These are phyloP conservation scores for Paramecium tetraurelia DNA, from an alignment of 73 alveolate genomes.

Conservation along the genomic window DNA sequence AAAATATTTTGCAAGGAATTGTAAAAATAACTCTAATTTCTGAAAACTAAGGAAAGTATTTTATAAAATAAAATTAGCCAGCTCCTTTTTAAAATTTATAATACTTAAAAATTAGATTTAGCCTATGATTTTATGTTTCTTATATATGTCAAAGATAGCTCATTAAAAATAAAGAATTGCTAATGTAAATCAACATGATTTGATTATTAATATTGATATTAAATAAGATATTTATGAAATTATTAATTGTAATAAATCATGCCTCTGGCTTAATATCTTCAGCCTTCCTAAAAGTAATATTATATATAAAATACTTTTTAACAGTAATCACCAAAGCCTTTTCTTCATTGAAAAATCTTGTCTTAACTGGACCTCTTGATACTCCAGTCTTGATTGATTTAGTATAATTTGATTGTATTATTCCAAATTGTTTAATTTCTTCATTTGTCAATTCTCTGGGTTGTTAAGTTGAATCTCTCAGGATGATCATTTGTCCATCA, in stretches of 20 bases:
- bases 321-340: not conserved
- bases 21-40: too few species aligned
- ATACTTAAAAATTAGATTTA: too few species aligned
- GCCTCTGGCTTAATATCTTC: not conserved
- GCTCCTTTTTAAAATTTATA: too few species aligned
- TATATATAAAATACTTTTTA: not conserved
- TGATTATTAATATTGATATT: too few species aligned
- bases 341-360: not conserved
- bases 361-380: not conserved
- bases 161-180: too few species aligned
- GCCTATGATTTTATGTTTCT: too few species aligned
- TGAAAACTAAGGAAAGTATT: too few species aligned
- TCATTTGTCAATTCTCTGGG: not conserved
- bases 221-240: not conserved
- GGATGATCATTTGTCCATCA: not conserved
- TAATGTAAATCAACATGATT: too few species aligned
- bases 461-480: not conserved
- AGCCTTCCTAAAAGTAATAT: not conserved
- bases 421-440: conserved; percentile 8
- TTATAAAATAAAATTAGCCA: too few species aligned
- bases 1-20: too few species aligned
- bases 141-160: too few species aligned
- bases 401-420: not conserved
- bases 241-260: not conserved
- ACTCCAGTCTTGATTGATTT: not conserved